Percentiles rank a stretch among this genome's conserved stretches.
Evolutionary conservation across 2,329 filamentous ascomycete genomes (phyloP).

Genomic region (Alternaria arbusti): DNA sequence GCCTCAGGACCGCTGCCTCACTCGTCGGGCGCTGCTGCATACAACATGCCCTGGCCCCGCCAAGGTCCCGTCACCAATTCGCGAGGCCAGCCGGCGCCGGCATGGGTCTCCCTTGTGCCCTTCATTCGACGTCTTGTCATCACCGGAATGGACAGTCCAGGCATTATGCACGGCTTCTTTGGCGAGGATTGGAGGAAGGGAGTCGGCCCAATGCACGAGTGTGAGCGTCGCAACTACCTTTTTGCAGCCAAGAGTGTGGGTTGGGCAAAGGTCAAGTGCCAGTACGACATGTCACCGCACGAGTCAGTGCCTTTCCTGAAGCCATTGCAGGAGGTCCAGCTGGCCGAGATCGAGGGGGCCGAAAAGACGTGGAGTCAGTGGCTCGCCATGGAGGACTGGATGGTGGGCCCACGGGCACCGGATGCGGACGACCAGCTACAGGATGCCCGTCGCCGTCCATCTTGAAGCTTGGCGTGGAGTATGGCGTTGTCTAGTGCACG

Average conservation of each 20-base stretch:
- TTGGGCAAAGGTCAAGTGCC: constrained; percentile 86
- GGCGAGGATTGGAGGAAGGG: constrained; percentile 89
- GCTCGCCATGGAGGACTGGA: constrained; percentile 98
- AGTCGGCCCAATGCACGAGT: constrained; percentile 81
- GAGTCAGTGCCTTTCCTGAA: constrained; percentile 88
- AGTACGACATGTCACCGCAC: constrained; percentile 85
- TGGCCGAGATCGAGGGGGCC: constrained; percentile 81
- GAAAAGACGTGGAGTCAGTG: constrained; percentile 92
- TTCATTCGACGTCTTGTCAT: constrained; percentile 90
- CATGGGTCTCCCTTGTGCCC: constrained; percentile 75
- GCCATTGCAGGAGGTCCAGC: constrained; percentile 76
- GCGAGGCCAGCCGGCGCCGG: constrained; percentile 45
- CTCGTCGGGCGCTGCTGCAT: constrained; percentile 40
- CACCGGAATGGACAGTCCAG: constrained; percentile 86
- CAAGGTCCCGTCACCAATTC: constrained; percentile 48
- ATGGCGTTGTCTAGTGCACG: constrained; percentile 28
- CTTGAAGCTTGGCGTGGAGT: constrained; percentile 27
- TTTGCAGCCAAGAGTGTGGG: constrained; percentile 93
- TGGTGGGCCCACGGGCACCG: constrained; percentile 84
- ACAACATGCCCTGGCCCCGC: constrained; percentile 52
- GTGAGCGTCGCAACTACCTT: constrained; percentile 90
- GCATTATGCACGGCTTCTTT: constrained; percentile 93
- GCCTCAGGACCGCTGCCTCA: constrained; percentile 43
- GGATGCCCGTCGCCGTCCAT: constrained; percentile 29
- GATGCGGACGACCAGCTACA: constrained; percentile 38